Base-by-base conservation (phyloP, 2,329 filamentous ascomycete species). In the Stagonosporopsis chrysanthemi region DNA sequence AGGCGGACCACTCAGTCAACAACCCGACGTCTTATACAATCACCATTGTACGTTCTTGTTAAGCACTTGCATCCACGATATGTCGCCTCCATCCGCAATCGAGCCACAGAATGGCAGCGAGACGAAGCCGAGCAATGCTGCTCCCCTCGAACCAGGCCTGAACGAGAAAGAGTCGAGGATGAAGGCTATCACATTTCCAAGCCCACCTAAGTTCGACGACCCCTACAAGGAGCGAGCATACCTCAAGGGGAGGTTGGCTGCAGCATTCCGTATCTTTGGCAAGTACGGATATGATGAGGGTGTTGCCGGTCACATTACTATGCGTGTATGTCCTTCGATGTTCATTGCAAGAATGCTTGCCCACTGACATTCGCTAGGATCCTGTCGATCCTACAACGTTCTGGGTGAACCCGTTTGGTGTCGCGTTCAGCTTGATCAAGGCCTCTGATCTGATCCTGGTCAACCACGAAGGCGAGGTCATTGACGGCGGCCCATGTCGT, bases 371-470 rank as follows among this genome's bases (percentile, higher is more conserved):
- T 24, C 36, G 14, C 12, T 40, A 75, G 73, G 75, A 88, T 60
- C 86, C 86, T 0, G 81, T 88, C 6, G 81, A 86, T 36, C 83
- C 84, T 0, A 73, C 78, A 5, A 84, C 81, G 0, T 88, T 88
- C 75, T 88, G 86, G 87, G 85, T 90, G 4, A 89, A 89, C 63
- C 87, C 87, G 0, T 87, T 89, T 53, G 86, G 86, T 11, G 80
- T 85, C 1, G 81, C 84, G 2, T 89, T 88, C 75, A 83, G 83
- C 6, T 77, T 86, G 51, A 84, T 90, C 40, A 88, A 85, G 54
- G 81, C 82, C 0, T 87, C 85, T 0, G 87, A 90, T 62, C 80
- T 91, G n/a, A 89, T 90, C 51, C 84, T 83, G 15, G 87, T 90
- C 1, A 81, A 88, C 64, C 80, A 85, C 47, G 71, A 82, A 0